phyloP scores from a whole-genome alignment of 2,329 filamentous ascomycete genomes.

The Colletotrichum noveboracense region DNA sequence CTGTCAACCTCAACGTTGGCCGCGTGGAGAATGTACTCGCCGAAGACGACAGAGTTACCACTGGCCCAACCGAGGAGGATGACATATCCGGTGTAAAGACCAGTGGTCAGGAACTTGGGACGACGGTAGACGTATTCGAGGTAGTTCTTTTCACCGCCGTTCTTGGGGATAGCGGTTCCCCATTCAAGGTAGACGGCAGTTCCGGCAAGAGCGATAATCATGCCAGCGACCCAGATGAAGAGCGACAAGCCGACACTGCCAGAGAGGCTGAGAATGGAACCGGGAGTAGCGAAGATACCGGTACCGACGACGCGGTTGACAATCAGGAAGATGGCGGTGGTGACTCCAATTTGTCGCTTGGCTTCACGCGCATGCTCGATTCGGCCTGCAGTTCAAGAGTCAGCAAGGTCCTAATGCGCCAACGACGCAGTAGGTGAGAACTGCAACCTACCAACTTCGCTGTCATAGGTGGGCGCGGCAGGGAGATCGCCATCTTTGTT shows the following conservation, averaged over 20 bases:
- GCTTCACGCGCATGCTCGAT: conserved; percentile 47
- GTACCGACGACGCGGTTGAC: conserved; percentile 72
- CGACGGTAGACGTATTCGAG: conserved; percentile 68
- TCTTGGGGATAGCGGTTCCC: conserved; percentile 67
- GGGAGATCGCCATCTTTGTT: conserved; percentile 6
- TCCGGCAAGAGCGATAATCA: conserved; percentile 65
- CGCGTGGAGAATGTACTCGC: conserved; percentile 73
- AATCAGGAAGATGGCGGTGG: conserved; percentile 63
- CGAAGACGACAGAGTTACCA: conserved; percentile 72
- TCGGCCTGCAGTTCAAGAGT: conserved; percentile 23
- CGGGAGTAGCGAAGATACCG: conserved; percentile 70
- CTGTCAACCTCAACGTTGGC: conserved; percentile 65
- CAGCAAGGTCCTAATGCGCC: too few species aligned
- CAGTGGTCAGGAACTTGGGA: conserved; percentile 66
- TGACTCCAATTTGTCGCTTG: conserved; percentile 61
- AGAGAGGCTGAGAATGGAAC: conserved; percentile 59
- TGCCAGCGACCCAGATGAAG: conserved; percentile 67
- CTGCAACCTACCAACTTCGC: conserved; percentile 19
- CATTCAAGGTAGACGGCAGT: conserved; percentile 71
- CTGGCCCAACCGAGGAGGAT: conserved; percentile 70
- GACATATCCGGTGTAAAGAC: conserved; percentile 65
- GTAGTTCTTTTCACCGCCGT: conserved; percentile 72
- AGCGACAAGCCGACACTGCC: conserved; percentile 68
- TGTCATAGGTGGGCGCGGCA: conserved; percentile 6
- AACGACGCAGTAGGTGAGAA: too few species aligned